Percentiles rank a stretch among this genome's conserved stretches.
Conservation (phyloP, 140 eudicot species). For the Oenanthe javanica region DNA sequence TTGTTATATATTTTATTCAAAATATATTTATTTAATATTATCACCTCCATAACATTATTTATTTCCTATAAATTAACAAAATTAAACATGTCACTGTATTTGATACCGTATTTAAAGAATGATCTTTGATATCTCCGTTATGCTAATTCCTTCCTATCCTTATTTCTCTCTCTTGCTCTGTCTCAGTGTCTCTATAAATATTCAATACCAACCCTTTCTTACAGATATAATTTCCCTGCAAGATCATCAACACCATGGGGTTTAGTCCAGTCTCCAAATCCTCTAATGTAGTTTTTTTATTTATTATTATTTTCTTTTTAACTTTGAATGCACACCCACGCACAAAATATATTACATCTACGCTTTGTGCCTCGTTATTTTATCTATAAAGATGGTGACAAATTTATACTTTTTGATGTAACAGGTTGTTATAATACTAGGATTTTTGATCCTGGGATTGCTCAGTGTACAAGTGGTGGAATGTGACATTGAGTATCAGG, state of each 20-base stretch:
- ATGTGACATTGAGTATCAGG: slow-evolving; percentile 26
- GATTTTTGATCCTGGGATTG: slow-evolving; percentile 12
- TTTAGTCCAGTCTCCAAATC: neutral
- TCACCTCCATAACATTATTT: no score
- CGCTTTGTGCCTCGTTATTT: neutral
- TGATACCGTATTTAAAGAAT: neutral
- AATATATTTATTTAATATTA: no score
- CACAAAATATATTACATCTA: neutral
- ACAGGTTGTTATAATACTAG: neutral
- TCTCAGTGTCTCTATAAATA: neutral
- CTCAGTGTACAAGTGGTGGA: slow-evolving; percentile 13
- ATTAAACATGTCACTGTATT: no score
- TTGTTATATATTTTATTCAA: no score
- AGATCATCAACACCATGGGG: neutral
- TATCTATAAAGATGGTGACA: neutral
- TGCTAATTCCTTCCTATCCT: neutral
- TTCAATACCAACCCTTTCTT: neutral
- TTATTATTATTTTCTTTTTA: neutral
- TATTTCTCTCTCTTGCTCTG: neutral
- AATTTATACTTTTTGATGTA: neutral
- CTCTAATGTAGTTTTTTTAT: neutral
- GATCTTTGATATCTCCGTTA: neutral
- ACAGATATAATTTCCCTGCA: neutral
- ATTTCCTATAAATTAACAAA: no score
- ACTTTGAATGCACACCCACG: neutral